Percentiles rank a stretch among this genome's conserved stretches.
Conservation (phyloP, 495 filamentous ascomycete species). For the Podospora comata region DNA sequence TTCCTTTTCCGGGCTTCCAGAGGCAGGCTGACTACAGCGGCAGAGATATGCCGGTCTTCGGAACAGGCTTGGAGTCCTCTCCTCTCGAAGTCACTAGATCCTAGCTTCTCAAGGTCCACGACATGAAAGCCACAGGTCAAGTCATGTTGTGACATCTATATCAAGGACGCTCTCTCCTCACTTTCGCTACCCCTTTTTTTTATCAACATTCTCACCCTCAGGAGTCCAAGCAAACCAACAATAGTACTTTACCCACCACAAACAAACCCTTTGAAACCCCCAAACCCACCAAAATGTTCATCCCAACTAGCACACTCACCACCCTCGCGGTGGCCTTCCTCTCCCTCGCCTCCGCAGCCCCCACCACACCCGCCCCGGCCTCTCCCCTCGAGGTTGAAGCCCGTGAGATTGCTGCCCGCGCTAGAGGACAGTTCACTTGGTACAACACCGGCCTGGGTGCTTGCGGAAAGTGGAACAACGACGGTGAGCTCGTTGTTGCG, state of each 20-base stretch:
- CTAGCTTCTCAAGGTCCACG: background rate
- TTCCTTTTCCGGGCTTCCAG: background rate
- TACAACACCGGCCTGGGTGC: conserved; percentile 52
- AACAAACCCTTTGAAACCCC: background rate
- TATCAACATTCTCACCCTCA: background rate
- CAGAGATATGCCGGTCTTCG: background rate
- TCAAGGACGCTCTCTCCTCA: background rate
- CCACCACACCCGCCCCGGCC: background rate
- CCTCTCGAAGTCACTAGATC: background rate
- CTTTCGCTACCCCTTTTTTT: background rate
- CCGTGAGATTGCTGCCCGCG: background rate
- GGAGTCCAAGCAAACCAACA: background rate
- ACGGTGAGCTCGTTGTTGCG: conserved; percentile 45
- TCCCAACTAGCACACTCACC: background rate
- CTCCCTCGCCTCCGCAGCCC: background rate
- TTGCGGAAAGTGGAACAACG: conserved; percentile 30
- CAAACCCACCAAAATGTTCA: conserved; percentile 6
- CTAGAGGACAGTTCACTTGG: conserved; percentile 41
- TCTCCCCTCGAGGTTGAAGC: background rate
- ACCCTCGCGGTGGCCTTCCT: background rate
- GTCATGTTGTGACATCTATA: background rate
- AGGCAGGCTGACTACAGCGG: background rate
- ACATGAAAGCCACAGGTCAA: background rate
- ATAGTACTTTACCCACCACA: background rate
- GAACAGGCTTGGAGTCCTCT: background rate